phyloP scores from a whole-genome alignment of 1,284 basidiomycete genomes.

The Xerocomus minutiporus region DNA sequence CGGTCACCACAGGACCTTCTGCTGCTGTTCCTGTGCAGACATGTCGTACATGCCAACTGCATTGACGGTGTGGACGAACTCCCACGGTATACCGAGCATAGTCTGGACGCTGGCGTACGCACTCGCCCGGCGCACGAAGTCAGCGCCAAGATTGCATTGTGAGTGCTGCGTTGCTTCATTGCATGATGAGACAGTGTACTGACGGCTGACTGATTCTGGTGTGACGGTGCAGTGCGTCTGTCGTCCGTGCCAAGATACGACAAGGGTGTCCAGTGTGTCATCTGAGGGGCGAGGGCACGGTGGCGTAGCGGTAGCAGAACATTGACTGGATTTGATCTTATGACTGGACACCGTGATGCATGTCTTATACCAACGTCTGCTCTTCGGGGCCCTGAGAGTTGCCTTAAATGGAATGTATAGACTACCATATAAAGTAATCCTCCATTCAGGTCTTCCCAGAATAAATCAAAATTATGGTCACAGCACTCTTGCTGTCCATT shows the following conservation, averaged over 20 bases:
- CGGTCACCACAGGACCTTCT: constrained; percentile 54
- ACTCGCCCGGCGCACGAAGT: constrained; percentile 44
- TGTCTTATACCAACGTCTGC: constrained; percentile 7
- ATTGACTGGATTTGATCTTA: constrained; percentile 6
- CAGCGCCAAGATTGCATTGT: constrained; percentile 72
- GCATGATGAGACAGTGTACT: not conserved
- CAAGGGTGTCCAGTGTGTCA: constrained; percentile 76
- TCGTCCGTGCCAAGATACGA: constrained; percentile 59
- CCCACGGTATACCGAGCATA: constrained; percentile 44
- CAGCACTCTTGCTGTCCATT: not conserved
- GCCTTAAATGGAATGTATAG: not conserved
- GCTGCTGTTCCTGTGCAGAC: constrained; percentile 82
- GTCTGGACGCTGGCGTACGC: constrained; percentile 36
- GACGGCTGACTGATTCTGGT: constrained; percentile 1
- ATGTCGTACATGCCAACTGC: constrained; percentile 79
- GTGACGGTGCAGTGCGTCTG: constrained; percentile 51
- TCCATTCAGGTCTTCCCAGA: not conserved
- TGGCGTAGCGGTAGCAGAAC: constrained; percentile 27
- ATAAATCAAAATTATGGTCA: not conserved
- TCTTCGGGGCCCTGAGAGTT: not conserved
- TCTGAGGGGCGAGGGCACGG: constrained; percentile 48
- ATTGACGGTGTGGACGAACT: constrained; percentile 53
- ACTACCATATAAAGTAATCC: not conserved
- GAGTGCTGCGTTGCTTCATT: constrained; percentile 31
- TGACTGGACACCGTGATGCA: not conserved